Percentiles rank a stretch among this genome's conserved stretches.
Conservation (phyloP, 163 green algal genomes). For the Prototheca cutis region DNA sequence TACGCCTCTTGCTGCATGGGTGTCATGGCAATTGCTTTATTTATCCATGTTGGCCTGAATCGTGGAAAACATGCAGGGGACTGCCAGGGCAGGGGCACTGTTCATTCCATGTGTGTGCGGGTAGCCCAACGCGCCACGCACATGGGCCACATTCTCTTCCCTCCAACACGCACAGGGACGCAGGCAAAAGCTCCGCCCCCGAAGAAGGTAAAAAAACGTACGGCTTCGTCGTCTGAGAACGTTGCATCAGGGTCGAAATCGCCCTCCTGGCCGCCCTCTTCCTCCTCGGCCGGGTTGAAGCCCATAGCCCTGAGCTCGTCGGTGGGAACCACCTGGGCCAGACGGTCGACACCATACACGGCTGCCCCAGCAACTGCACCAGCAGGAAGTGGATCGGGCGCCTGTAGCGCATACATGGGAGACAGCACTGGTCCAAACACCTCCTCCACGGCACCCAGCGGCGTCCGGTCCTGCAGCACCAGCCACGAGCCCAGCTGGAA, state of each 20-base stretch:
- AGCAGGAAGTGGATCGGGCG: not conserved
- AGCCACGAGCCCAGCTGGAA: constrained; percentile 55
- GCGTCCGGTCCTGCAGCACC: constrained; percentile 37
- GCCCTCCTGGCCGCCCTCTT: not conserved
- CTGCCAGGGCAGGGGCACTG: no score
- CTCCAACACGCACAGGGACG: no score
- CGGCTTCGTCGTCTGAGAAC: constrained; percentile 25
- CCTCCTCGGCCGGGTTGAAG: constrained; percentile 9
- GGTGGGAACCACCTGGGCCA: constrained; percentile 1
- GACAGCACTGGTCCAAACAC: constrained; percentile 57
- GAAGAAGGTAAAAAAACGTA: not conserved
- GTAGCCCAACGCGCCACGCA: no score
- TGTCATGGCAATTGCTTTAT: no score
- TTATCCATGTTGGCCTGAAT: no score
- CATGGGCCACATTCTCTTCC: no score
- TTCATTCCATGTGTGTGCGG: no score
- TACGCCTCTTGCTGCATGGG: no score
- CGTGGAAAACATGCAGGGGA: no score
- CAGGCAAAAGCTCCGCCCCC: no score
- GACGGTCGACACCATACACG: constrained; percentile 12
- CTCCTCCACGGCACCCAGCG: constrained; percentile 58
- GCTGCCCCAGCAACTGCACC: not conserved
- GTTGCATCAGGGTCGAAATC: not conserved
- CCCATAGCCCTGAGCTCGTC: constrained; percentile 6
- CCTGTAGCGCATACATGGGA: not conserved